Percentiles rank a stretch among this genome's conserved stretches.
These are phyloP conservation scores for Thermomyces lanuginosus DNA, from an alignment of 2,329 filamentous ascomycete genomes.

Conservation along the genomic window DNA sequence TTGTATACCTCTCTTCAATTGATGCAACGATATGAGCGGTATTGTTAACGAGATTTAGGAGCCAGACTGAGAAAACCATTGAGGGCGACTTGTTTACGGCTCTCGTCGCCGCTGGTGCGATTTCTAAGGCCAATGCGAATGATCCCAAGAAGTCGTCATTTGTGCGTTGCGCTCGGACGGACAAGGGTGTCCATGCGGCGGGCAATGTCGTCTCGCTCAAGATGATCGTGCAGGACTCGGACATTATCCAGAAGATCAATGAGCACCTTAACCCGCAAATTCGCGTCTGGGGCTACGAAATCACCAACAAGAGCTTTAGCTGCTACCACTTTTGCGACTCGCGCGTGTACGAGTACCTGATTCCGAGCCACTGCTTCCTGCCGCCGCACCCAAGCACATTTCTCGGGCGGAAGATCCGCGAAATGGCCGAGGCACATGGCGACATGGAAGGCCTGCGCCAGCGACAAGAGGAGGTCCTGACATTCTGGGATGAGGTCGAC, in stretches of 20 bases:
- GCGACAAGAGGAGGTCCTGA: slow-evolving; percentile 59
- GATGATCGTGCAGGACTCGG: slow-evolving; percentile 79
- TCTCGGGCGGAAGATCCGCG: slow-evolving; percentile 66
- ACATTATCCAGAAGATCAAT: slow-evolving; percentile 86
- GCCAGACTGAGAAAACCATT: slow-evolving; percentile 65
- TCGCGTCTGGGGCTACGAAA: slow-evolving; percentile 81
- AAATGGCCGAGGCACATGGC: slow-evolving; percentile 56
- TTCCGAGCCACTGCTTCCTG: slow-evolving; percentile 82
- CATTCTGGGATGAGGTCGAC: slow-evolving; percentile 72
- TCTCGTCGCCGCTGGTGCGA: slow-evolving; percentile 78
- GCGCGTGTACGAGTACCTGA: slow-evolving; percentile 90
- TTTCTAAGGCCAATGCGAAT: slow-evolving; percentile 90
- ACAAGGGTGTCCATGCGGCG: slow-evolving; percentile 93
- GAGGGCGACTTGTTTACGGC: slow-evolving; percentile 89
- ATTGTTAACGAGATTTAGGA: slow-evolving; percentile 16
- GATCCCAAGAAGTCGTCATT: slow-evolving; percentile 94
- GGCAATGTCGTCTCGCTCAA: slow-evolving; percentile 93
- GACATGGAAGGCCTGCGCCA: slow-evolving; percentile 51
- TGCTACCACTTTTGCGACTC: slow-evolving; percentile 92
- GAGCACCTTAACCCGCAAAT: slow-evolving; percentile 71
- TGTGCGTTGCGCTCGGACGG: slow-evolving; percentile 83
- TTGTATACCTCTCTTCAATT: slow-evolving; percentile 31
- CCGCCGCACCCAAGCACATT: slow-evolving; percentile 82
- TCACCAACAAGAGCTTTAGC: slow-evolving; percentile 80
- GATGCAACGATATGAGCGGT: slow-evolving; percentile 1